These are phyloP conservation scores for Diutina rugosa DNA, from an alignment of 1,139 yeast species.

Conservation along the genomic window DNA sequence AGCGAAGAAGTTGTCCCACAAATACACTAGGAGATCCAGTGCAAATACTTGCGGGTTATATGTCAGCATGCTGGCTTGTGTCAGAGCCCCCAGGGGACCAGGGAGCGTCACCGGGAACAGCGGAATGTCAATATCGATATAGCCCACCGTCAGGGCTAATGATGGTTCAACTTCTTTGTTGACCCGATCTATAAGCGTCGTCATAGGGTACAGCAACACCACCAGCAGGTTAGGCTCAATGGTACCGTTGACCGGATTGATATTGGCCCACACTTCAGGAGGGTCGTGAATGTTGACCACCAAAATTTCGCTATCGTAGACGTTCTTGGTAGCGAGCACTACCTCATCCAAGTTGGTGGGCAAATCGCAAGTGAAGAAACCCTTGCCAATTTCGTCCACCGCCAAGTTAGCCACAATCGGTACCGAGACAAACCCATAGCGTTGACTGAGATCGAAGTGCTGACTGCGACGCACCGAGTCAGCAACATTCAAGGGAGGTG, in stretches of 20 bases:
- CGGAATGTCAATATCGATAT: slow-evolving; percentile 77
- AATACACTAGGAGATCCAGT: slow-evolving; percentile 62
- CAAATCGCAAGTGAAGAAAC: slow-evolving; percentile 27
- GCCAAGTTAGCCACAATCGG: slow-evolving; percentile 38
- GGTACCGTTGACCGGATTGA: slow-evolving; percentile 69
- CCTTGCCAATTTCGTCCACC: slow-evolving; percentile 11
- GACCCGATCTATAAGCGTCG: slow-evolving; percentile 23
- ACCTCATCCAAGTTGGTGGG: slow-evolving; percentile 50
- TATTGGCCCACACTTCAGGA: slow-evolving; percentile 84
- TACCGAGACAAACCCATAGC: slow-evolving; percentile 46
- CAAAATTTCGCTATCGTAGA: slow-evolving; percentile 50
- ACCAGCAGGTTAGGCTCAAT: slow-evolving; percentile 65
- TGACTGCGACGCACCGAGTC: not conserved
- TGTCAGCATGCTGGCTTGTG: not conserved
- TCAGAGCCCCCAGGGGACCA: slow-evolving; percentile 5
- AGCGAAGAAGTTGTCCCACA: slow-evolving; percentile 87
- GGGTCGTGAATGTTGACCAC: slow-evolving; percentile 79
- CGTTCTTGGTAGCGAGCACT: slow-evolving; percentile 63
- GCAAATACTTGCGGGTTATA: slow-evolving; percentile 56
- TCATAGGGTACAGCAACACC: slow-evolving; percentile 34
- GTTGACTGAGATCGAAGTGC: not conserved
- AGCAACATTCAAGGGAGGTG: not conserved
- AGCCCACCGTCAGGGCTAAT: slow-evolving; percentile 51
- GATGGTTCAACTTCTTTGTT: slow-evolving; percentile 13
- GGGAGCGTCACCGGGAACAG: slow-evolving; percentile 13